These are phyloP conservation scores for Babesia bigemina DNA, from an alignment of 169 alveolate species.

Conservation along the genomic window DNA sequence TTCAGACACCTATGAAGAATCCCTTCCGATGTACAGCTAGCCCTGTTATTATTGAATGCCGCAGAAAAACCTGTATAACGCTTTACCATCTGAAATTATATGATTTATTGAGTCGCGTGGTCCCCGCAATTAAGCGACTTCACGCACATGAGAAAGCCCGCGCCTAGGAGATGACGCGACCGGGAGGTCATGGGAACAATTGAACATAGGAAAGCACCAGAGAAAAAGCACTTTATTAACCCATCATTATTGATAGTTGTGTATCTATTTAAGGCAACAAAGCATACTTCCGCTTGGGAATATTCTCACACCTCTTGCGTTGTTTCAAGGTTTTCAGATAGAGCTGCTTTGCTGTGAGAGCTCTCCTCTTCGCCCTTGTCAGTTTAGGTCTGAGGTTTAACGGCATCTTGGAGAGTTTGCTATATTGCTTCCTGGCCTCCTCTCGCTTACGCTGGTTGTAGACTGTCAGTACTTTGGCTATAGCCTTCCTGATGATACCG, in stretches of 20 bases:
- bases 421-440: conserved; percentile 80
- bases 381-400: conserved; percentile 88
- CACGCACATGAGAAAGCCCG: neutral
- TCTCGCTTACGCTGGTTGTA: conserved; percentile 88
- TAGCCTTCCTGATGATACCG: conserved; percentile 86
- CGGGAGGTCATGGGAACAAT: no score
- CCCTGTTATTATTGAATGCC: neutral
- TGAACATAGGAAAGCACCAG: neutral
- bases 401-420: conserved; percentile 84
- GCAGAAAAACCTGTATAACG: neutral
- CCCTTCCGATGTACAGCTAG: neutral
- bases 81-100: conserved; percentile 1
- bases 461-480: conserved; percentile 92
- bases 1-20: neutral
- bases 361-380: conserved; percentile 90
- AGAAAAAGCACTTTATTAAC: neutral
- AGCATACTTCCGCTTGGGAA: conserved; percentile 67
- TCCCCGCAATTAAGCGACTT: neutral
- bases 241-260: neutral
- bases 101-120: neutral
- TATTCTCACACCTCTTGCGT: conserved; percentile 62
- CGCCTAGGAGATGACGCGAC: neutral
- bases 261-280: conserved; percentile 33
- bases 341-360: conserved; percentile 85
- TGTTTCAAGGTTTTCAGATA: conserved; percentile 84